Conservation (phyloP, 169 alveolate species). For the Plasmodium falciparum region DNA sequence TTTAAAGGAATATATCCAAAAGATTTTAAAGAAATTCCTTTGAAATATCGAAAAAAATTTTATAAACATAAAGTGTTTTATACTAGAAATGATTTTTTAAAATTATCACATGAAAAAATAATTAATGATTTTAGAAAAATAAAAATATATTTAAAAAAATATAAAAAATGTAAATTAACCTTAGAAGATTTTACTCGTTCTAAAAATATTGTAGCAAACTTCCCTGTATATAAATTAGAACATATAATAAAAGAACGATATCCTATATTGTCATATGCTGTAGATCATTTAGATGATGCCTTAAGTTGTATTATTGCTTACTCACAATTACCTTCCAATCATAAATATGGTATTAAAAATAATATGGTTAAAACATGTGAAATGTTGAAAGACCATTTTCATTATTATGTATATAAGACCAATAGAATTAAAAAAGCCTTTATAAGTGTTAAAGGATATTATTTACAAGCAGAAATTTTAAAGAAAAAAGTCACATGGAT, state of each 20-base stretch:
- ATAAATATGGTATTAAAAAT: slow-evolving; percentile 12
- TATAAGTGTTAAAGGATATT: slow-evolving; percentile 98
- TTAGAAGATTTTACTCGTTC: slow-evolving; percentile 90
- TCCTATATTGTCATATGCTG: slow-evolving; percentile 97
- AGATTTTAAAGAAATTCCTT: slow-evolving; percentile 96
- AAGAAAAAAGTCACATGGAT: slow-evolving; percentile 96
- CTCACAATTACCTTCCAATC: slow-evolving; percentile 20
- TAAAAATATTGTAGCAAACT: slow-evolving; percentile 87
- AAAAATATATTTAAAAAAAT: slow-evolving; percentile 91
- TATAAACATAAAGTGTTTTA: slow-evolving; percentile 87
- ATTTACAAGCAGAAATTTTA: slow-evolving; percentile 96
- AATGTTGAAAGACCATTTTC: slow-evolving; percentile 37
- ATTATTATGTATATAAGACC: slow-evolving; percentile 25
- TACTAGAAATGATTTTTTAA: slow-evolving; percentile 92
- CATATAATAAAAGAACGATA: slow-evolving; percentile 97
- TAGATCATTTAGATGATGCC: slow-evolving; percentile 98
- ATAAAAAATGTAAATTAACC: slow-evolving; percentile 93
- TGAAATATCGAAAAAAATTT: slow-evolving; percentile 84
- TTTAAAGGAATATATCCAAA: slow-evolving; percentile 99
- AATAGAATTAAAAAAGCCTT: slow-evolving; percentile 89
- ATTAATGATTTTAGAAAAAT: slow-evolving; percentile 91
- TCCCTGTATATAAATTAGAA: slow-evolving; percentile 94
- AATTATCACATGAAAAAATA: slow-evolving; percentile 94
- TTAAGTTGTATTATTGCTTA: slow-evolving; percentile 93
- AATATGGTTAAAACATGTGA: slow-evolving; percentile 7